phyloP scores from a whole-genome alignment of 2,329 filamentous ascomycete genomes.

The Colletotrichum ledebouriae region DNA sequence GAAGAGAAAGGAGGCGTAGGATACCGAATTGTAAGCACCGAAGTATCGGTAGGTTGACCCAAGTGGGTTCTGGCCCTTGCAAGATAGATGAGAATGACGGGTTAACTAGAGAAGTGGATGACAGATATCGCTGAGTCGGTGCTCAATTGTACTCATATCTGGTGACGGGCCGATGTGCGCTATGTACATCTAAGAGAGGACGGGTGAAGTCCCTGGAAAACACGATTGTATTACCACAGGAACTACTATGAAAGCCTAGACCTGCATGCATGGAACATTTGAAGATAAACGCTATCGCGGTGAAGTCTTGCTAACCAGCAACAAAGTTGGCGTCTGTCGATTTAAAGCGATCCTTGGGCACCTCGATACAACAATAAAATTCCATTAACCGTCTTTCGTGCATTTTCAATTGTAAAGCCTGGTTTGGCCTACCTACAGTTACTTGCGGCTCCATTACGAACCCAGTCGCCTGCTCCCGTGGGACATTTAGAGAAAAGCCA shows the following conservation, averaged over 20 bases:
- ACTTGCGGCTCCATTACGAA: too few species aligned
- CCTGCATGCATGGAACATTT: too few species aligned
- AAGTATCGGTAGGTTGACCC: too few species aligned
- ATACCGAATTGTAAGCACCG: neutral
- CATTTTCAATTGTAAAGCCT: too few species aligned
- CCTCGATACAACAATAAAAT: constrained; percentile 2
- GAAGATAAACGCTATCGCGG: too few species aligned
- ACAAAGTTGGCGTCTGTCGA: too few species aligned
- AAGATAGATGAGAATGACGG: neutral
- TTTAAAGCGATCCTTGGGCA: neutral
- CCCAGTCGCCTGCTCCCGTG: too few species aligned
- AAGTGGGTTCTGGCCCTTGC: neutral
- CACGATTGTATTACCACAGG: neutral
- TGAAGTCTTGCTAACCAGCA: too few species aligned
- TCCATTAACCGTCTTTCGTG: neutral
- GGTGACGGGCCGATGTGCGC: constrained; percentile 8
- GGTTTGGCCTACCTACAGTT: too few species aligned
- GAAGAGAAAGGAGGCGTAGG: constrained; percentile 19
- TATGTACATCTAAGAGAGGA: constrained; percentile 20
- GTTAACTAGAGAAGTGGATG: neutral
- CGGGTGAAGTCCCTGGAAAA: neutral
- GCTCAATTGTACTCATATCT: constrained; percentile 19
- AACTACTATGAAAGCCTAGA: neutral
- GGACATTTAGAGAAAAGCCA: neutral
- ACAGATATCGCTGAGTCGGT: neutral